Conservation (phyloP, 78 protist genomes). For the Parvularia atlantis region DNA sequence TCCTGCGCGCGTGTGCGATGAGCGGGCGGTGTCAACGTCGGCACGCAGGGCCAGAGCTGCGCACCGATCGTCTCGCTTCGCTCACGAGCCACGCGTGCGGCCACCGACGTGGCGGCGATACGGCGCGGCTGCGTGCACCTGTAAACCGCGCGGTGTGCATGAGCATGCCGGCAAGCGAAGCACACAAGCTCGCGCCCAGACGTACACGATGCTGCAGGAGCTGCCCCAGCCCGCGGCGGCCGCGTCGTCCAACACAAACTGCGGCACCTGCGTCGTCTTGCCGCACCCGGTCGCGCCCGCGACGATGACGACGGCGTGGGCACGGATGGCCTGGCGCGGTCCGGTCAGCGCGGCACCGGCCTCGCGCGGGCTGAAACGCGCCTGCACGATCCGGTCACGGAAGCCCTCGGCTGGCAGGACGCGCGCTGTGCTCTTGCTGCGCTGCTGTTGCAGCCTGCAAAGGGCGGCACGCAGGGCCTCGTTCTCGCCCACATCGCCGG, state of each 20-base stretch:
- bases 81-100: constrained; percentile 72
- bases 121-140: constrained; percentile 25
- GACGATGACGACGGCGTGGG: constrained; percentile 11
- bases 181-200: constrained; percentile 12
- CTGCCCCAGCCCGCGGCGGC: neutral
- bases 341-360: too few relatives aligned
- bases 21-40: constrained; percentile 1
- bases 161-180: too few relatives aligned
- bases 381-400: too few relatives aligned
- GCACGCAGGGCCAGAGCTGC: constrained; percentile 4
- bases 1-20: constrained; percentile 30
- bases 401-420: too few relatives aligned
- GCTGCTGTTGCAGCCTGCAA: too few relatives aligned
- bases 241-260: constrained; percentile 45
- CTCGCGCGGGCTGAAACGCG: too few relatives aligned
- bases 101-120: constrained; percentile 51
- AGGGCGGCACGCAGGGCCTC: too few relatives aligned
- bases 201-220: neutral
- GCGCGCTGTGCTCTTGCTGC: too few relatives aligned
- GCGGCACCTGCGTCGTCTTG: constrained; percentile 79
- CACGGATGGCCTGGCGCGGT: too few relatives aligned
- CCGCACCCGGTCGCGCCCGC: constrained; percentile 59
- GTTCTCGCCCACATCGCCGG: too few relatives aligned
- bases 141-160: constrained; percentile 60
- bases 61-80: constrained; percentile 33